Base-by-base conservation (phyloP, 768 basidiomycete species). In the Leccinum longicurvipes region DNA sequence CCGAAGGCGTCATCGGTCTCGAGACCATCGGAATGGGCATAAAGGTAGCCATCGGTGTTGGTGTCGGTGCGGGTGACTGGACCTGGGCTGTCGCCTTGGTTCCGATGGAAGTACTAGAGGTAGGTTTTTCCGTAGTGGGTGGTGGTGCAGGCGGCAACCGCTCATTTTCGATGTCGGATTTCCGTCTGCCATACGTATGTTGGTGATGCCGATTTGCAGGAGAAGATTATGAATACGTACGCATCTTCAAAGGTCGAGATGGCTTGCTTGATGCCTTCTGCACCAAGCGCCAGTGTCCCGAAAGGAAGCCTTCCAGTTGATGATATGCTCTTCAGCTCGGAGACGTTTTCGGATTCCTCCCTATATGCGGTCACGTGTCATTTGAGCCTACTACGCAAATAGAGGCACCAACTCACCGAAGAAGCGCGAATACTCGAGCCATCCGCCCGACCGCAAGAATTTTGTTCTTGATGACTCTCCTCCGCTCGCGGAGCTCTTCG, bases 231-330 rank as follows among this genome's bases (percentile, higher is more conserved):
- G 31, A 10, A 25, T 6, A 79, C 83, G 52, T 67, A 84, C 83
- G 86, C 86, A 59, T 87, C 86, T 44, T 82, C 81, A 65, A 87
- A 88, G 56, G 76, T 80, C 45, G 76, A 79, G 59, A 87, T 87
- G n/a, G 82, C 80, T 51, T 86, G 79, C 72, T 86, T 87, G 75
- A 88, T 86, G 17, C 83, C 85, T 61, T 87, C 86, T 1, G 82
- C 83, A 21, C 85, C 86, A 25, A 81, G 71, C 2, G 81, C 85
- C 27, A 87, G 71, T 5, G 78, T 77, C 34, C 80, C 84, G 50
- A 72, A 78, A 0, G 85, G 84, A 7, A 83, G 66, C 57, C 70
- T 78, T 23, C 72, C 72, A 6, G 77, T 72, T 7, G 83, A 80
- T 10, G 77, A 73, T 47, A 85, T 76, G 48, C 74, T 83, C 74